A percentile compares a stretch with the other conserved stretches of the same genome.
phyloP scores from a whole-genome alignment of 305 asterid species.

The Ruellia speciosa region DNA sequence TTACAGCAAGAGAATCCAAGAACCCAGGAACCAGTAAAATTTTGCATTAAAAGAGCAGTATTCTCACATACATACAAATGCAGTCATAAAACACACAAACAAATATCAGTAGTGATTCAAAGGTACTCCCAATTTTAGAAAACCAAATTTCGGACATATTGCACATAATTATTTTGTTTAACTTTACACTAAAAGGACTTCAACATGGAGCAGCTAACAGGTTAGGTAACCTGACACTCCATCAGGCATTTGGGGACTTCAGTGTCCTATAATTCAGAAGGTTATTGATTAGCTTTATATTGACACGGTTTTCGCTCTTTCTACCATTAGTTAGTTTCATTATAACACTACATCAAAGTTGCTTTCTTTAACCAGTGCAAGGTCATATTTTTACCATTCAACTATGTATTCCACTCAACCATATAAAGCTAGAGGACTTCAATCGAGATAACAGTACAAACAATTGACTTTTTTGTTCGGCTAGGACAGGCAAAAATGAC shows the following conservation, averaged over 20 bases:
- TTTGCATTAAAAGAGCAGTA: slow-evolving; percentile 2
- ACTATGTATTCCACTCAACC: neutral
- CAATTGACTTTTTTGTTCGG: neutral
- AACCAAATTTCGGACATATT: neutral
- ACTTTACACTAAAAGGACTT: neutral
- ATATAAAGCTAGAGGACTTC: neutral
- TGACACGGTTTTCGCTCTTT: neutral
- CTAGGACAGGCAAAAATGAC: slow-evolving; percentile 3
- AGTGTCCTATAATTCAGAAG: slow-evolving; percentile 12
- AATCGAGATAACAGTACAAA: neutral
- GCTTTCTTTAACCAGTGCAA: neutral
- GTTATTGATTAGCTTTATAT: neutral
- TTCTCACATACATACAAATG: neutral
- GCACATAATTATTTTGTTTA: neutral
- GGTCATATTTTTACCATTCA: neutral
- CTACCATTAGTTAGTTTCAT: neutral
- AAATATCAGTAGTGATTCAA: neutral
- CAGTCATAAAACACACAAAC: neutral
- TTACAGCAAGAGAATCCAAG: neutral
- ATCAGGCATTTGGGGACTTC: neutral
- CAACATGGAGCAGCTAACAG: neutral
- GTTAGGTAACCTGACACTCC: neutral
- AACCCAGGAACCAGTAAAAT: neutral
- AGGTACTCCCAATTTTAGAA: neutral
- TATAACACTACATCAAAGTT: neutral